Conservation (phyloP, 2,329 filamentous ascomycete genomes). For the Penicillium olsonii region DNA sequence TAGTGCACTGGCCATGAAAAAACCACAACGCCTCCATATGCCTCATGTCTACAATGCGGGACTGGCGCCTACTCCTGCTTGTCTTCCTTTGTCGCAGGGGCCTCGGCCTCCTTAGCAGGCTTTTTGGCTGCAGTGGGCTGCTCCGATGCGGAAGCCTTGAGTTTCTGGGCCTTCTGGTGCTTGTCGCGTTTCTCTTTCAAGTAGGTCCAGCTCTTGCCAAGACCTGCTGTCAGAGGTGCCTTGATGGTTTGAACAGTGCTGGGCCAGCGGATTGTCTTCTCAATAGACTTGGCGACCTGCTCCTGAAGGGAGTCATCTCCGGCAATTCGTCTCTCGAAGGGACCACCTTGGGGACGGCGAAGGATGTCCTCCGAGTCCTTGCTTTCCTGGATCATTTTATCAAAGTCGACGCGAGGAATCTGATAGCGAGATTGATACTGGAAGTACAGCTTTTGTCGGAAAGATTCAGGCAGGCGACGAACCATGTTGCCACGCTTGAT, state of each 20-base stretch:
- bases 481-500: constrained; percentile 94
- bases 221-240: constrained; percentile 75
- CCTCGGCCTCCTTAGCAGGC: not conserved
- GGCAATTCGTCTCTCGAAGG: constrained; percentile 84
- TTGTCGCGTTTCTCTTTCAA: constrained; percentile 77
- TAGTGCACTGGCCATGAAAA: constrained; percentile 14
- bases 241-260: constrained; percentile 87
- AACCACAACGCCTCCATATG: constrained; percentile 22
- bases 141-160: constrained; percentile 23
- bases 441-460: constrained; percentile 89
- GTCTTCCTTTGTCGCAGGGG: constrained; percentile 16
- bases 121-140: constrained; percentile 3
- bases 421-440: constrained; percentile 88
- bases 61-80: constrained; percentile 2
- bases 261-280: constrained; percentile 88
- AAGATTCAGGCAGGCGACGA: constrained; percentile 79
- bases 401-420: constrained; percentile 81
- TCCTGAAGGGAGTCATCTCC: constrained; percentile 67
- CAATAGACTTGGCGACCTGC: constrained; percentile 74
- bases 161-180: constrained; percentile 46
- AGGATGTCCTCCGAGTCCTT: constrained; percentile 68
- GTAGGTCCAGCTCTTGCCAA: constrained; percentile 71
- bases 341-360: constrained; percentile 73
- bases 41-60: constrained; percentile 7
- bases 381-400: constrained; percentile 77